A percentile compares a stretch with the other conserved stretches of the same genome.
These are phyloP conservation scores for Penicillium soppii DNA, from an alignment of 495 filamentous ascomycete species.

Conservation along the genomic window DNA sequence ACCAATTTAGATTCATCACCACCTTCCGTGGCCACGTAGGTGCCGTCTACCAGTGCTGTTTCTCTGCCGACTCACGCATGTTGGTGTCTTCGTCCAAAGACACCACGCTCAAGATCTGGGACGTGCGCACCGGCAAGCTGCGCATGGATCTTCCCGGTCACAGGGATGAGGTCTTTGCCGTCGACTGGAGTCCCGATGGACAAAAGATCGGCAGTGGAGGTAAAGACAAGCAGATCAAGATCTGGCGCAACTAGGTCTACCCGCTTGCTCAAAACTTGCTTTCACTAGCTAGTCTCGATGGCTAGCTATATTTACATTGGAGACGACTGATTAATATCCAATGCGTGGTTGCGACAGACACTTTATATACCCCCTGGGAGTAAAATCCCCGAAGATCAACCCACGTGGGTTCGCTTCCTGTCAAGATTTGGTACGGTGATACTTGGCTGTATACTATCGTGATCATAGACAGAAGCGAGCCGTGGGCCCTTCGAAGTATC, in stretches of 20 bases:
- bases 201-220: slow-evolving; percentile 84
- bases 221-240: slow-evolving; percentile 85
- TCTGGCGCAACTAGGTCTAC: slow-evolving; percentile 70
- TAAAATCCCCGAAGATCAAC: not conserved
- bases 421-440: not conserved
- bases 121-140: slow-evolving; percentile 79
- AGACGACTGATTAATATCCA: not conserved
- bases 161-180: slow-evolving; percentile 89
- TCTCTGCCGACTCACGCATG: slow-evolving; percentile 83
- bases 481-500: not conserved
- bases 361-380: too few species aligned
- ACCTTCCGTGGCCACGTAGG: slow-evolving; percentile 91
- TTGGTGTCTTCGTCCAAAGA: slow-evolving; percentile 87
- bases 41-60: slow-evolving; percentile 86
- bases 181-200: slow-evolving; percentile 90
- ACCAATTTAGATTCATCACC: slow-evolving; percentile 62
- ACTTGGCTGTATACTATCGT: not conserved
- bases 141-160: slow-evolving; percentile 88
- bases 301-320: not conserved
- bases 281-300: not conserved
- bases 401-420: not conserved
- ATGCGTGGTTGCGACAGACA: not conserved
- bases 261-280: slow-evolving; percentile 2
- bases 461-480: not conserved
- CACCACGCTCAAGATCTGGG: slow-evolving; percentile 93